phyloP scores from a whole-genome alignment of 768 basidiomycete species.

The Galerina sulciceps region DNA sequence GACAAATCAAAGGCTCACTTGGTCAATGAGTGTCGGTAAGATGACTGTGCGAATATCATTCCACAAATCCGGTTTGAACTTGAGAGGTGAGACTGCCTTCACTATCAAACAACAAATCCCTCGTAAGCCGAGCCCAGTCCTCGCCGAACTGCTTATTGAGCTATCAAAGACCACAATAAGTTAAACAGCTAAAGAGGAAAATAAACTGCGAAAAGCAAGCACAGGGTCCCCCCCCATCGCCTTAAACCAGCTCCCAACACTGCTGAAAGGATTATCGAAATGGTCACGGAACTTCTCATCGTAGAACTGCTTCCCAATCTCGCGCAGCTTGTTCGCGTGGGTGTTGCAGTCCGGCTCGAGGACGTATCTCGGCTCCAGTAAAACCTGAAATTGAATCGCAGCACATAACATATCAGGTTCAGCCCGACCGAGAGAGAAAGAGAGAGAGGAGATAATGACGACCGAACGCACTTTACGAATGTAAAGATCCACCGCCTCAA shows the following conservation, averaged over 20 bases:
- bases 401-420: background rate
- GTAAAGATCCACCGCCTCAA: constrained; percentile 61
- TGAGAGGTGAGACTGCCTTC: constrained; percentile 84
- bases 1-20: constrained; percentile 44
- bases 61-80: constrained; percentile 91
- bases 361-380: constrained; percentile 84
- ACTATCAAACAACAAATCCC: constrained; percentile 76
- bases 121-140: constrained; percentile 81
- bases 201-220: constrained; percentile 13
- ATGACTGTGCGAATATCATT: constrained; percentile 85
- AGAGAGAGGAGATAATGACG: background rate
- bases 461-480: constrained; percentile 58
- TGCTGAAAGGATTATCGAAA: constrained; percentile 79
- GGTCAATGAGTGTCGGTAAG: constrained; percentile 74
- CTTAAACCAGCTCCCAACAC: constrained; percentile 77
- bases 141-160: constrained; percentile 79
- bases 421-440: too few species aligned
- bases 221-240: constrained; percentile 84
- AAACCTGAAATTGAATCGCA: constrained; percentile 43
- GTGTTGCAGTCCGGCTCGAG: constrained; percentile 73
- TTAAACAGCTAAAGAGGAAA: background rate
- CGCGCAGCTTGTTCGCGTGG: constrained; percentile 65
- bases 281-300: constrained; percentile 66
- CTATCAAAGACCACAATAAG: constrained; percentile 19
- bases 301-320: constrained; percentile 79